A percentile compares a stretch with the other conserved stretches of the same genome.
Evolutionary conservation across 106 monocot genomes (phyloP).

Genomic region (Acanthochlamys bracteata): DNA sequence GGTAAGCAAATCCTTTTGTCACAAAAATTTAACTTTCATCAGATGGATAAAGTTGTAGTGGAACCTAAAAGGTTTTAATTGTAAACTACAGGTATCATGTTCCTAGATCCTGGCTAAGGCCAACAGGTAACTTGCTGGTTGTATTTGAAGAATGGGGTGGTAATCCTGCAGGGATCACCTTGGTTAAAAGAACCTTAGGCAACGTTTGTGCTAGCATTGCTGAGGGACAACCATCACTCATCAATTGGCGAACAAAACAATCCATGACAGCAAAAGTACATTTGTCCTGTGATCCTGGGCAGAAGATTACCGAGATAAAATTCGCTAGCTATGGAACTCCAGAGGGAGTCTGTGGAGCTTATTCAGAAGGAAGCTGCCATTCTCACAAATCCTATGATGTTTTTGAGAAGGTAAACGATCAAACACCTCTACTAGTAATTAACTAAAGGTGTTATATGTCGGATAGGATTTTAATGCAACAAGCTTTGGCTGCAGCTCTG

Average conservation of each 20-base stretch:
- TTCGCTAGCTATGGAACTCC: conserved; percentile 96
- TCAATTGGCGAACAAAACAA: conserved; percentile 42
- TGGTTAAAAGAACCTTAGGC: conserved; percentile 55
- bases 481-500: conserved; percentile 27
- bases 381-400: conserved; percentile 79
- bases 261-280: conserved; percentile 51
- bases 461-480: background rate
- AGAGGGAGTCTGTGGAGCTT: conserved; percentile 65
- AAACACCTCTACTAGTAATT: no score
- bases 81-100: conserved; percentile 72
- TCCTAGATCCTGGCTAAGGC: conserved; percentile 79
- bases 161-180: conserved; percentile 56
- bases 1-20: conserved; percentile 27
- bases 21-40: background rate
- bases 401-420: conserved; percentile 57
- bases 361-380: conserved; percentile 74
- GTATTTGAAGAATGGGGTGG: conserved; percentile 92
- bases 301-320: conserved; percentile 60
- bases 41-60: background rate
- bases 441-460: background rate
- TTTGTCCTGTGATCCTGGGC: conserved; percentile 50
- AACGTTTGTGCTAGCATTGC: conserved; percentile 74
- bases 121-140: conserved; percentile 71
- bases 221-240: conserved; percentile 77
- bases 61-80: background rate